A percentile compares a stretch with the other conserved stretches of the same genome.
Conservation (phyloP, 257 asterid species). For the Fraxinus americana region DNA sequence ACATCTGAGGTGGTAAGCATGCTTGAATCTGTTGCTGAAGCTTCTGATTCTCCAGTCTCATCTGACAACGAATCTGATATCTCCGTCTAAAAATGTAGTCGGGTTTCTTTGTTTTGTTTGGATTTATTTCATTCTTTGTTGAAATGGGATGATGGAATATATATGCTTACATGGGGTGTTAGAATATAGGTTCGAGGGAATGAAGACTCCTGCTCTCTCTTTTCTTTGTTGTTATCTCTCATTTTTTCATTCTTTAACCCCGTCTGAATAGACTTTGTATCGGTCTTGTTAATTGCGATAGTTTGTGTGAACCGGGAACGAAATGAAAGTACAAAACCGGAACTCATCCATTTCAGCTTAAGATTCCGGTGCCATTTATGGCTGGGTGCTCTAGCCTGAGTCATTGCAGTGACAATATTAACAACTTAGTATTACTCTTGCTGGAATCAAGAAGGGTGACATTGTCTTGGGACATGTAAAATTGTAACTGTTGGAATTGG, state of each 20-base stretch:
- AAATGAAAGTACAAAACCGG: slow-evolving; percentile 19
- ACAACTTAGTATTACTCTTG: slow-evolving; percentile 6
- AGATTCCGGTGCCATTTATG: not conserved
- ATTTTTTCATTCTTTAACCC: slow-evolving; percentile 37
- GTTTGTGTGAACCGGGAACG: slow-evolving; percentile 25
- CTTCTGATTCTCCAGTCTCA: slow-evolving; percentile 58
- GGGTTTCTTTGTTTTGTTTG: slow-evolving; percentile 37
- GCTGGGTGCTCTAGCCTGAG: slow-evolving; percentile 18
- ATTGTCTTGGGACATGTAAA: not conserved
- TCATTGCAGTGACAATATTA: not conserved
- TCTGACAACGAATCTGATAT: slow-evolving; percentile 60
- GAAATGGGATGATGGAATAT: slow-evolving; percentile 35
- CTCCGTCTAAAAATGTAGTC: slow-evolving; percentile 40
- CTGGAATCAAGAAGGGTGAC: slow-evolving; percentile 11
- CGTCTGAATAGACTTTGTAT: slow-evolving; percentile 26
- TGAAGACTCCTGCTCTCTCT: slow-evolving; percentile 23
- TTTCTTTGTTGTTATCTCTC: slow-evolving; percentile 23
- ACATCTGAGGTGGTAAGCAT: slow-evolving; percentile 68
- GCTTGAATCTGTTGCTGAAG: slow-evolving; percentile 84
- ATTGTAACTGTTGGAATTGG: not conserved
- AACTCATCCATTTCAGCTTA: slow-evolving; percentile 16
- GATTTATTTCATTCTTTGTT: slow-evolving; percentile 23
- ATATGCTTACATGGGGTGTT: slow-evolving; percentile 35
- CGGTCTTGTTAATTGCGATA: slow-evolving; percentile 28
- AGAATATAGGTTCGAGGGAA: slow-evolving; percentile 38